phyloP scores from a whole-genome alignment of 768 basidiomycete genomes.

The Naematelia encephala region DNA sequence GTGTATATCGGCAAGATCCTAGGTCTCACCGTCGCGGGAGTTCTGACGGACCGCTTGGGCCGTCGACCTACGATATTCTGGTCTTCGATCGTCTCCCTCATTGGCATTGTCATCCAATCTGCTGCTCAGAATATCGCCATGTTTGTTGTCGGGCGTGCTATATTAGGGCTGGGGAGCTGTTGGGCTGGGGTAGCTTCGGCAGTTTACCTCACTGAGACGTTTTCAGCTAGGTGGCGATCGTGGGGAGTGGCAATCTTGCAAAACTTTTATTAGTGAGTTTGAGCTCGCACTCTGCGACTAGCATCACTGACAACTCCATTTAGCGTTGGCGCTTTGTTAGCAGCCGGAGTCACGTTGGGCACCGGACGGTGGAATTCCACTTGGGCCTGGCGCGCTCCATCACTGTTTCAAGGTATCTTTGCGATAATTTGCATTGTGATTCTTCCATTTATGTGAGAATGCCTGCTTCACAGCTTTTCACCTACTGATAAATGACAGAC shows the following conservation, averaged over 20 bases:
- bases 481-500: too few relatives aligned
- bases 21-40: constrained; percentile 1
- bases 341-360: constrained; percentile 16
- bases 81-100: constrained; percentile 5
- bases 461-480: too few relatives aligned
- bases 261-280: constrained; percentile 21
- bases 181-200: background rate
- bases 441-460: constrained; percentile 23
- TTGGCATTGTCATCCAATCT: constrained; percentile 14
- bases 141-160: constrained; percentile 12
- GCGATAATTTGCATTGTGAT: constrained; percentile 18
- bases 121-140: constrained; percentile 22
- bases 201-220: constrained; percentile 18
- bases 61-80: constrained; percentile 9
- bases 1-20: constrained; percentile 9
- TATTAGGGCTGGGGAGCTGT: constrained; percentile 4
- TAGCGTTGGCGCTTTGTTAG: constrained; percentile 15
- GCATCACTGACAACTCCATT: too few relatives aligned
- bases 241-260: constrained; percentile 16
- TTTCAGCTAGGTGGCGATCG: constrained; percentile 13
- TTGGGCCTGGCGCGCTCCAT: constrained; percentile 19
- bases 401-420: constrained; percentile 14
- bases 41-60: constrained; percentile 10
- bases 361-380: constrained; percentile 15
- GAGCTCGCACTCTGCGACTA: too few relatives aligned